Percentiles rank a stretch among this genome's conserved stretches.
phyloP scores from a whole-genome alignment of 2,329 filamentous ascomycete species.

The Colletotrichum sidae region DNA sequence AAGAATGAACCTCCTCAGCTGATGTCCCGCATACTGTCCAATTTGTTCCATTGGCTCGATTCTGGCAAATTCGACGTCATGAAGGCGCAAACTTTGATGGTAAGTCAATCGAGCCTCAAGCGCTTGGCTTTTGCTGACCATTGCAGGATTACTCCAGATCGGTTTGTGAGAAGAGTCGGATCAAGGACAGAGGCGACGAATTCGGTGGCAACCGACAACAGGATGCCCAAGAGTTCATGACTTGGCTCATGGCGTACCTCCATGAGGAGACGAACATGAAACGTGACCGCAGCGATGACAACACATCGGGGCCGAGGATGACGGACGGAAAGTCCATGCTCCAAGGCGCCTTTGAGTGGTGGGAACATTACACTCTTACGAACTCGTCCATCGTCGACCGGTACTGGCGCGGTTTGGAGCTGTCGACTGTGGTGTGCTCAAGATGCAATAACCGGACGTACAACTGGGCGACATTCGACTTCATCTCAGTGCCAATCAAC shows the following conservation, averaged over 20 bases:
- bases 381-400: conserved; percentile 83
- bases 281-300: conserved; percentile 45
- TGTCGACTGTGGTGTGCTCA: conserved; percentile 77
- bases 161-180: conserved; percentile 37
- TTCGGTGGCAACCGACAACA: conserved; percentile 85
- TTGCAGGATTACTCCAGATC: conserved; percentile 64
- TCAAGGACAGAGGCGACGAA: conserved; percentile 49
- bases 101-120: conserved; percentile 47
- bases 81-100: conserved; percentile 68
- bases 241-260: conserved; percentile 83
- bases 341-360: conserved; percentile 78
- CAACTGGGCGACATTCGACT: conserved; percentile 61
- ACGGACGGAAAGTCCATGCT: conserved; percentile 47
- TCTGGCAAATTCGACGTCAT: conserved; percentile 62
- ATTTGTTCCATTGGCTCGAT: conserved; percentile 68
- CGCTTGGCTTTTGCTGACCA: conserved; percentile 35
- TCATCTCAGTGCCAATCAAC: conserved; percentile 61
- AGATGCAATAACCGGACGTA: conserved; percentile 62
- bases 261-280: conserved; percentile 84
- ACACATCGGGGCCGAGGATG: conserved; percentile 45
- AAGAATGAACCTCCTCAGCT: conserved; percentile 65
- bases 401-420: conserved; percentile 83
- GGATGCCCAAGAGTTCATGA: conserved; percentile 90
- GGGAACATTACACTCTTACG: conserved; percentile 75
- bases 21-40: conserved; percentile 69